phyloP scores from a whole-genome alignment of 2,329 filamentous ascomycete genomes.

The Xylariaceae sp. region DNA sequence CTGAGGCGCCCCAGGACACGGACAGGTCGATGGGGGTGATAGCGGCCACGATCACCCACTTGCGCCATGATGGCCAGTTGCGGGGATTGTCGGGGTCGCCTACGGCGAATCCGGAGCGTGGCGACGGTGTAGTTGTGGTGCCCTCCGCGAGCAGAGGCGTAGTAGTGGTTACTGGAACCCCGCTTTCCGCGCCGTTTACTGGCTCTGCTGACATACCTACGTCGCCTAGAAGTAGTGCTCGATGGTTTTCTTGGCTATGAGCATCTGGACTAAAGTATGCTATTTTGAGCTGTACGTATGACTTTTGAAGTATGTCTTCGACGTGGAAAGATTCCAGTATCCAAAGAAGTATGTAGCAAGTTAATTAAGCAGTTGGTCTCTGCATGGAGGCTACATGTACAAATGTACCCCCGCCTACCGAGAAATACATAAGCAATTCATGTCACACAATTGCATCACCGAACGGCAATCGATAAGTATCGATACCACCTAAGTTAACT shows the following conservation, averaged over 20 bases:
- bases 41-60: constrained; percentile 38
- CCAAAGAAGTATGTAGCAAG: too few relatives aligned
- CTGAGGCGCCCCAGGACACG: constrained; percentile 49
- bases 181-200: neutral
- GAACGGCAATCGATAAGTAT: too few relatives aligned
- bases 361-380: too few relatives aligned
- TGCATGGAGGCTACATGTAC: too few relatives aligned
- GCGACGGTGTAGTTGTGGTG: neutral
- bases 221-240: neutral
- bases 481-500: too few relatives aligned
- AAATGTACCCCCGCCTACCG: too few relatives aligned
- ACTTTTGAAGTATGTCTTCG: too few relatives aligned
- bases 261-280: neutral
- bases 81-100: constrained; percentile 34
- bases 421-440: too few relatives aligned
- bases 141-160: constrained; percentile 5
- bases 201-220: neutral
- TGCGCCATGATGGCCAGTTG: constrained; percentile 39
- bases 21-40: constrained; percentile 38
- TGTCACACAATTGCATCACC: too few relatives aligned
- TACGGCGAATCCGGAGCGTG: constrained; percentile 12
- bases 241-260: neutral
- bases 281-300: too few relatives aligned
- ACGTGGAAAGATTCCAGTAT: too few relatives aligned
- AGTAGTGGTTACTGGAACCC: neutral